Conservation (phyloP, 164 flowering plant genomes). For the Platanus orientalis region DNA sequence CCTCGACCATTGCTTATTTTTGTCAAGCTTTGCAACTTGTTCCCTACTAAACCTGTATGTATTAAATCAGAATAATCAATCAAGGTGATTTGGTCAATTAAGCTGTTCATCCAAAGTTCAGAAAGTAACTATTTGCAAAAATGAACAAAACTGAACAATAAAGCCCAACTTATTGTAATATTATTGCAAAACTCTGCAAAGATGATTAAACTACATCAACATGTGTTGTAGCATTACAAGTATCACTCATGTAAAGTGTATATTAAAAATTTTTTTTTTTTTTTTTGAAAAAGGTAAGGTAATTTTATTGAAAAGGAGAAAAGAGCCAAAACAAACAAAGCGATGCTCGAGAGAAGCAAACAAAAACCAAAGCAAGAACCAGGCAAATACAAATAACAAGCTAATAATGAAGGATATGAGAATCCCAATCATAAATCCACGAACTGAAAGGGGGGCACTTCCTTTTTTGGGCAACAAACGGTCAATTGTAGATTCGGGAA, state of each 20-base stretch:
- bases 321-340: too few species aligned
- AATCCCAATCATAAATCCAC: too few species aligned
- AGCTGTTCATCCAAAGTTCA: not conserved
- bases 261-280: too few species aligned
- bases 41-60: constrained; percentile 59
- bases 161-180: not conserved
- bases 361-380: not conserved
- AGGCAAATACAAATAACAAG: too few species aligned
- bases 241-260: not conserved
- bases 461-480: too few species aligned
- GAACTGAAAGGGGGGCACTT: too few species aligned
- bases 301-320: too few species aligned
- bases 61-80: not conserved
- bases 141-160: not conserved
- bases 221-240: too few species aligned
- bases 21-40: constrained; percentile 77
- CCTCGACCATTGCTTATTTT: constrained; percentile 85
- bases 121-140: not conserved
- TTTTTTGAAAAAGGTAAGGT: too few species aligned
- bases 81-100: not conserved
- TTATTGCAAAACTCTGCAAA: not conserved
- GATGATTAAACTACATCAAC: not conserved
- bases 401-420: too few species aligned
- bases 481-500: too few species aligned
- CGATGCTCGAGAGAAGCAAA: not conserved